Conservation (phyloP, 1,139 yeast genomes). For the Blastobotrys arbuscula region DNA sequence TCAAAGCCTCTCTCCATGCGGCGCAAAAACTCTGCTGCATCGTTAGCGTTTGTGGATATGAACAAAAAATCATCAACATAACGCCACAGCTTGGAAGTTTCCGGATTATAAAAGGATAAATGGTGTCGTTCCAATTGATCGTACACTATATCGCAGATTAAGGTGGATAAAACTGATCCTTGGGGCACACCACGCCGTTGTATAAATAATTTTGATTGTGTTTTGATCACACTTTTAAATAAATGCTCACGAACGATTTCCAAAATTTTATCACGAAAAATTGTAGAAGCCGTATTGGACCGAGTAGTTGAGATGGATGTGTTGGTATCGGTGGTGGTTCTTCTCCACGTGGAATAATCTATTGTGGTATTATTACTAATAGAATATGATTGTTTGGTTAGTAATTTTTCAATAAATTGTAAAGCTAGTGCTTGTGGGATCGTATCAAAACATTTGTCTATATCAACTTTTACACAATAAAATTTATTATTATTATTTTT, state of each 20-base stretch:
- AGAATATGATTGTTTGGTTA: constrained; percentile 1
- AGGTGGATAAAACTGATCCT: constrained; percentile 74
- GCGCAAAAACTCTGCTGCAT: constrained; percentile 5
- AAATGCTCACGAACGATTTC: constrained; percentile 38
- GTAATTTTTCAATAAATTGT: constrained; percentile 1
- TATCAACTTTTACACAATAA: constrained; percentile 67
- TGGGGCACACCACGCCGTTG: constrained; percentile 75
- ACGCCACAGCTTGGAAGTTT: constrained; percentile 45
- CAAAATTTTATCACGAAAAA: constrained; percentile 14
- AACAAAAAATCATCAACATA: constrained; percentile 84
- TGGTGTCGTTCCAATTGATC: constrained; percentile 52
- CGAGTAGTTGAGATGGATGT: neutral
- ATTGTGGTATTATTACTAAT: neutral
- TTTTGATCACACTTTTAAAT: constrained; percentile 36
- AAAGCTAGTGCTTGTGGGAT: constrained; percentile 43
- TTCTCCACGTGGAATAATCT: neutral
- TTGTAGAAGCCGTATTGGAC: neutral
- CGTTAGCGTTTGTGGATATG: constrained; percentile 42
- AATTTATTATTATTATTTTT: constrained; percentile 24
- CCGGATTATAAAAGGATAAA: constrained; percentile 27
- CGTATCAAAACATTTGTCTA: constrained; percentile 73
- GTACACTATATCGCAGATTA: constrained; percentile 70
- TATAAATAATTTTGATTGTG: constrained; percentile 35
- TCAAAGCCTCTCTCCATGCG: constrained; percentile 36
- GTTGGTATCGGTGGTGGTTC: neutral